Evolutionary conservation across 179 eudicot genomes (phyloP).

Genomic region (Sideroxylon spinosum): DNA sequence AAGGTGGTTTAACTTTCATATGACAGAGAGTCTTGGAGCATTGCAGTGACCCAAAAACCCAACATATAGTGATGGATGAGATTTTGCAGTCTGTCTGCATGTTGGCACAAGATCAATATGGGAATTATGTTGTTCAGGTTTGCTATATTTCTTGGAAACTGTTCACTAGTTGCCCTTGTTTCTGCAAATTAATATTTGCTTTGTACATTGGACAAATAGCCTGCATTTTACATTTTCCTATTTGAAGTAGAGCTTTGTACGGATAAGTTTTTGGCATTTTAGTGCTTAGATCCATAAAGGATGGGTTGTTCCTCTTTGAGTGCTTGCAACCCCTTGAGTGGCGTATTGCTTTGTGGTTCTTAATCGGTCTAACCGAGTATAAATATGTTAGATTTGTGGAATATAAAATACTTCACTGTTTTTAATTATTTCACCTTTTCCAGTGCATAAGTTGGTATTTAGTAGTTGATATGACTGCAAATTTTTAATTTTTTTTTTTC

Average conservation of each 20-base stretch:
- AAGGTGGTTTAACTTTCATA: constrained; percentile 3
- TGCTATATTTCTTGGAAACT: constrained; percentile 16
- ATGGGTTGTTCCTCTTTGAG: too few relatives aligned
- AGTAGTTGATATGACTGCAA: neutral
- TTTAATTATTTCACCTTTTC: neutral
- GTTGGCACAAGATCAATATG: constrained; percentile 76
- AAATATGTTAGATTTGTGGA: neutral
- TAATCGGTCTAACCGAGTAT: neutral
- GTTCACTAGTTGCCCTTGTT: neutral
- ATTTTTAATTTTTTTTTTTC: neutral
- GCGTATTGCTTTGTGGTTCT: neutral
- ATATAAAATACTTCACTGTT: too few relatives aligned
- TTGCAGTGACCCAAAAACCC: constrained; percentile 54
- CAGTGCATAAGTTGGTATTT: neutral
- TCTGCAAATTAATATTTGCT: neutral
- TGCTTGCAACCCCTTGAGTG: too few relatives aligned
- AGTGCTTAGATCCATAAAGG: too few relatives aligned
- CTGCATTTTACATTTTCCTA: neutral
- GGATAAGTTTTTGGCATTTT: too few relatives aligned
- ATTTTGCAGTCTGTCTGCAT: constrained; percentile 48
- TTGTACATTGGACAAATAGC: neutral
- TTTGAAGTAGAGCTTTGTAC: too few relatives aligned
- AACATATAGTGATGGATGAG: constrained; percentile 60
- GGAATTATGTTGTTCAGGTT: constrained; percentile 80
- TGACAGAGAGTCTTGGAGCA: constrained; percentile 70